Evolutionary conservation across 768 basidiomycete genomes (phyloP).

Genomic region (Hericium coralloides): DNA sequence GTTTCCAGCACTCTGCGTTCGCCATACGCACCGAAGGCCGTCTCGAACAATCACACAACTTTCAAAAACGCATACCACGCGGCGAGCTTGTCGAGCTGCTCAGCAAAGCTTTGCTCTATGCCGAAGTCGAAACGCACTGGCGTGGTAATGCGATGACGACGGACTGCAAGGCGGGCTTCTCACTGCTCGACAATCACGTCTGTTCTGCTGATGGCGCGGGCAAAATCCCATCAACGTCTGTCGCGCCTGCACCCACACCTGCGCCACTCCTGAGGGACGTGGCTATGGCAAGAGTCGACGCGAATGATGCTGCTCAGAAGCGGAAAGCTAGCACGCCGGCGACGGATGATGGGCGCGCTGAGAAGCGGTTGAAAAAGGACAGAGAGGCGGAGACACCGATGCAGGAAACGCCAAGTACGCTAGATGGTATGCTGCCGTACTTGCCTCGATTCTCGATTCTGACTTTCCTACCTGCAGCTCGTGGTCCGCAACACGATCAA

Average conservation of each 20-base stretch:
- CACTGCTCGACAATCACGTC: constrained; percentile 64
- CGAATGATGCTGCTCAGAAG: constrained; percentile 5
- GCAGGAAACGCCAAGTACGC: constrained; percentile 14
- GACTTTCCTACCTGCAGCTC: too few species aligned
- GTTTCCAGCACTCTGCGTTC: constrained; percentile 77
- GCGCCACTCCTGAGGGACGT: not conserved
- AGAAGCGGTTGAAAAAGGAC: constrained; percentile 55
- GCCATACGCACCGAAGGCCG: constrained; percentile 67
- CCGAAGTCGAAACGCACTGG: constrained; percentile 82
- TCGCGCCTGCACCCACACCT: not conserved
- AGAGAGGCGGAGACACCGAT: constrained; percentile 34
- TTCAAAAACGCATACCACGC: constrained; percentile 66
- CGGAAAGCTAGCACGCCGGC: constrained; percentile 21
- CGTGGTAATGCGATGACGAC: constrained; percentile 48
- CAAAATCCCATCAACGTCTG: constrained; percentile 13
- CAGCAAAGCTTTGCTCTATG: constrained; percentile 70
- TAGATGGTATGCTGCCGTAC: constrained; percentile 26
- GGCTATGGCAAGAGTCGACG: not conserved
- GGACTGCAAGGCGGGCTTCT: constrained; percentile 64
- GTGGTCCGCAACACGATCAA: not conserved
- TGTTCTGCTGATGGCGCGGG: constrained; percentile 42
- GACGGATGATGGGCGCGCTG: constrained; percentile 35
- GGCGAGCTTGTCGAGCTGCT: constrained; percentile 79
- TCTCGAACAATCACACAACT: constrained; percentile 59
- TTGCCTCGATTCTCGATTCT: too few species aligned